Conservation (phyloP, 768 basidiomycete genomes). For the Tricholoma furcatifolium region DNA sequence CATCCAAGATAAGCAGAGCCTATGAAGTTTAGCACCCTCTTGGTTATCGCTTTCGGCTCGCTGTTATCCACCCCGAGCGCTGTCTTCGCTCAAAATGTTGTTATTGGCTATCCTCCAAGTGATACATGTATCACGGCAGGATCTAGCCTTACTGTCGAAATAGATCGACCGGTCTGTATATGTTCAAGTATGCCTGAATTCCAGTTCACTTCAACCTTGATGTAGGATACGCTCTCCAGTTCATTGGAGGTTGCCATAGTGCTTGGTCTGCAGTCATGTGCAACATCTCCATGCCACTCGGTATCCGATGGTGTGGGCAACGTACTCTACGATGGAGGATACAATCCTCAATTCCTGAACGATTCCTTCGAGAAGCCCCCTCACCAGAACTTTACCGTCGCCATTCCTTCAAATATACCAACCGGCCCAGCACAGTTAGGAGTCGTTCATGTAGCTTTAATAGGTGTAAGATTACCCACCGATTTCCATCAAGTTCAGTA, state of each 20-base stretch:
- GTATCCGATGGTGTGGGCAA: slow-evolving; percentile 32
- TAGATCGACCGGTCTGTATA: slow-evolving; percentile 46
- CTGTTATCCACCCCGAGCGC: slow-evolving; percentile 25
- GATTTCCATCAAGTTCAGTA: no score
- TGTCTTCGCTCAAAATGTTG: slow-evolving; percentile 38
- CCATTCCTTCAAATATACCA: slow-evolving; percentile 28
- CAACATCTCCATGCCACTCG: slow-evolving; percentile 18
- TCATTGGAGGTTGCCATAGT: slow-evolving; percentile 45
- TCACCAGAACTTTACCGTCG: slow-evolving; percentile 44
- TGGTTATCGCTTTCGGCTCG: slow-evolving; percentile 6
- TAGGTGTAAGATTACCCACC: slow-evolving; percentile 29
- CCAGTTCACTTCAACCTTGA: background rate
- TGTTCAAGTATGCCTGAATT: background rate
- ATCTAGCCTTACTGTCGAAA: slow-evolving; percentile 36
- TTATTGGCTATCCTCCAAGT: slow-evolving; percentile 39
- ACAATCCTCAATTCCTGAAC: slow-evolving; percentile 31
- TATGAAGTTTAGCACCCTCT: slow-evolving; percentile 7
- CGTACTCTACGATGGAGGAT: slow-evolving; percentile 48
- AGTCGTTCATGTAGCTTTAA: slow-evolving; percentile 33
- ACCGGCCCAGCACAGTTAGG: slow-evolving; percentile 34
- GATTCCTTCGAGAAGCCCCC: slow-evolving; percentile 28
- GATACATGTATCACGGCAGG: slow-evolving; percentile 35
- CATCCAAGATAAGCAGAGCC: slow-evolving; percentile 2
- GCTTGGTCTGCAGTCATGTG: slow-evolving; percentile 41
- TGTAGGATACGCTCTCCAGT: slow-evolving; percentile 35